Base-by-base conservation (phyloP, 306 rosid genomes). In the Malus orientalis region DNA sequence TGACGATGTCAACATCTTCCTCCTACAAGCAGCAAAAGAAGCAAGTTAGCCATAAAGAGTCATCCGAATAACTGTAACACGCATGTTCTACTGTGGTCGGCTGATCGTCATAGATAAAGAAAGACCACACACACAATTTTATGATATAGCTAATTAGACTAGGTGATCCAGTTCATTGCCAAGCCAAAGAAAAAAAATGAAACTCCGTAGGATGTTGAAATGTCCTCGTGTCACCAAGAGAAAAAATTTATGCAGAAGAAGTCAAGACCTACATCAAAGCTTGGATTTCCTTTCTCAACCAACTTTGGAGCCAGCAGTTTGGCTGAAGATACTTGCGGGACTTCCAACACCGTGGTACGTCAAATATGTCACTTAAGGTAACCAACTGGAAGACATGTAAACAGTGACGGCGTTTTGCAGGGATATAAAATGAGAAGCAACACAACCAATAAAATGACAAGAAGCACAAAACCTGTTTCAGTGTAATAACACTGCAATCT, bases 241-340 rank as follows among this genome's bases (percentile, higher is more conserved):
- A 22, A 30, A 61, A 76, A 75, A 38, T 9, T 5, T n/a, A 27
- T 15, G 19, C 14, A 75, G 29, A 33, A 69, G 20, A 78, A 76
- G 58, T 59, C 49, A 61, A 58, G 59, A 94, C 97, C 97, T 95
- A 97, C 54, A 77, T 75, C 69, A 92, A 86, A 61, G 96, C 91
- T 85, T 95, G 96, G 85, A 90, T 87, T 84, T 95, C 98, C 88
- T 97, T 85, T 85, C 63, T 90, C 89, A 91, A 80, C 97, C 97
- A 92, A 79, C 68, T 76, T 74, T 84, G 85, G 71, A 92, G 95
- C 98, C 96, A 95, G 42, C 58, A 33, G 58, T 92, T 95, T 69
- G 86, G 93, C 76, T 89, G 97, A 67, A 55, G 76, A 82, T 88
- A 87, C 81, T 88, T 90, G 0, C 18, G 57, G 74, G 88, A 85